Evolutionary conservation across 169 alveolate genomes (phyloP).

Genomic region (Ichthyophthirius multifiliis): DNA sequence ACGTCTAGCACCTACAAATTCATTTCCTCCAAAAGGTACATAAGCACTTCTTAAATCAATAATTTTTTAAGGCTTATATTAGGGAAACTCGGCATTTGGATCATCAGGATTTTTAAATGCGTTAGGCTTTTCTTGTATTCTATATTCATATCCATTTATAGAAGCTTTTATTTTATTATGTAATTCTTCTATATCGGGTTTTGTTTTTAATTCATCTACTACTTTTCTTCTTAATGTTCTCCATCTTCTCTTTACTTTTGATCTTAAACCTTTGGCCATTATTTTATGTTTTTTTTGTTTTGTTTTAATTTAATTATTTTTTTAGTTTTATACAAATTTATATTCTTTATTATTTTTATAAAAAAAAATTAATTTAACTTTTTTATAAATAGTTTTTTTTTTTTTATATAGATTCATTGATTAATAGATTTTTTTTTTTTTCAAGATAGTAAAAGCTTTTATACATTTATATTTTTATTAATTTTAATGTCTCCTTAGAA

Average conservation of each 20-base stretch:
- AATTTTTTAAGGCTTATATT: neutral
- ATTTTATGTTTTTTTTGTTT: too few relatives aligned
- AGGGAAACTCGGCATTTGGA: slow-evolving; percentile 20
- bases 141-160: slow-evolving; percentile 5
- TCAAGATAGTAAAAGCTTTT: too few relatives aligned
- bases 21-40: neutral
- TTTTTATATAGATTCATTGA: too few relatives aligned
- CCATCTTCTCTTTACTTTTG: slow-evolving; percentile 26
- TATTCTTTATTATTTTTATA: too few relatives aligned
- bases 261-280: slow-evolving; percentile 18
- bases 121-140: neutral
- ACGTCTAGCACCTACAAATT: slow-evolving; percentile 12
- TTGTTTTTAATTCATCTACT: neutral
- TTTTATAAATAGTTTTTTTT: too few relatives aligned
- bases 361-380: too few relatives aligned
- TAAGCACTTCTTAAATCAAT: slow-evolving; percentile 9
- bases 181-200: neutral
- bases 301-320: too few relatives aligned
- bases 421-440: too few relatives aligned
- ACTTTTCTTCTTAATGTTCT: slow-evolving; percentile 20
- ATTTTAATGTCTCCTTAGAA: too few relatives aligned
- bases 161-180: slow-evolving; percentile 8
- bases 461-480: too few relatives aligned
- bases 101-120: slow-evolving; percentile 16
- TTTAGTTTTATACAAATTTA: too few relatives aligned